Evolutionary conservation across 164 flowering plant species (phyloP), one percentile per base, ranked within the genome.

Genomic region (Kingdonia uniflora): DNA sequence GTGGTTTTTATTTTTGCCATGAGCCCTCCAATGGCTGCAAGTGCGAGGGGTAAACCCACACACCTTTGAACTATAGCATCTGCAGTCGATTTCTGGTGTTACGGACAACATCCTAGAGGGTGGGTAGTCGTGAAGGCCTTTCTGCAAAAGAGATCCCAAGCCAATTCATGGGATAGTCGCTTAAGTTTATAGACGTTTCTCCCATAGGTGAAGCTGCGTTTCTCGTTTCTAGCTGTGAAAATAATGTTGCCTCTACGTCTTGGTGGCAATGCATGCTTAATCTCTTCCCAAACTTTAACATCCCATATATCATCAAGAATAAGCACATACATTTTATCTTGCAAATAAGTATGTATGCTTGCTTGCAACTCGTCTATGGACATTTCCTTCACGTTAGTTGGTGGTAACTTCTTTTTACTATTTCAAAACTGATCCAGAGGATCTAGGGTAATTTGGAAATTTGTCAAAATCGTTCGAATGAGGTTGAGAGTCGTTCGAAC

Each of bases 291-390:
- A 3, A 41, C 49, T 6, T 16, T 15, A 15, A 38, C 22, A 52
- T 56, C 57, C 67, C 67, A 63, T 0, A 63, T 46, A 45, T 63
- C 67, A 63, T 63, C 67, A 39, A 63, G 43, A 10, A 64, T 58
- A 5, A 64, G 43, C 14, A 64, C 13, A 19, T 58, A 64, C 49
- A 37, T 53, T 54, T 53, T 64, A 17, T 33, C 45, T 23, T 58
- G 54, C 43, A 64, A 19, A 43, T 64, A 58, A n/a, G 20, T 19
- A 19, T 38, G 29, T 16, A 38, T 53, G 44, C 11, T 46, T 20
- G 46, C 62, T 29, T 26, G 54, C 44, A 64, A 41, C 12, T 33
- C 16, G 12, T 22, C 53, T 19, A 17, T 46, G 7, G 25, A 49
- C 62, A 46, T 58, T 40, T 21, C 24, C 12, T 44, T 58, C 8